Evolutionary conservation across 2,329 filamentous ascomycete genomes (phyloP).

Genomic region (Fusarium sp.): DNA sequence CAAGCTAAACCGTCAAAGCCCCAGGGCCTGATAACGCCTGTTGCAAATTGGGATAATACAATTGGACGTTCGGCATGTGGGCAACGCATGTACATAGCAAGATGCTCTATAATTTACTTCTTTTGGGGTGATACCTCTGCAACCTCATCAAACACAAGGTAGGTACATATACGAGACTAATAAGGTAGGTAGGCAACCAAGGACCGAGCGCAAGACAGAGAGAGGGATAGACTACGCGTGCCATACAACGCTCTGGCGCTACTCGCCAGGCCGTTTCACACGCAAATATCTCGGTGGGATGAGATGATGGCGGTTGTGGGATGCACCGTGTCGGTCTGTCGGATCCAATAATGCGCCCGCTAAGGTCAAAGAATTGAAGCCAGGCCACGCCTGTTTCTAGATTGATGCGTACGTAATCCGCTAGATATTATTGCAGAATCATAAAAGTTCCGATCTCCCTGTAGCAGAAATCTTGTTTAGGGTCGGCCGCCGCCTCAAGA

Average conservation of each 20-base stretch:
- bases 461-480: conserved; percentile 15
- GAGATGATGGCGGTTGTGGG: not conserved
- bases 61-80: conserved; percentile 8
- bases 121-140: not conserved
- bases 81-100: no score
- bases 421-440: no score
- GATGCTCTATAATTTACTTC: not conserved
- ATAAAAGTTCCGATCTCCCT: conserved; percentile 14
- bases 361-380: not conserved
- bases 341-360: conserved; percentile 19
- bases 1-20: conserved; percentile 5
- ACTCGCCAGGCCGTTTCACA: conserved; percentile 3
- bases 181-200: no score
- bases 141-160: conserved; percentile 14
- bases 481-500: conserved; percentile 34
- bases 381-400: conserved; percentile 6
- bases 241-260: not conserved
- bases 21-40: conserved; percentile 1
- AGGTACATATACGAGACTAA: conserved; percentile 26
- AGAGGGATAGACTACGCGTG: no score
- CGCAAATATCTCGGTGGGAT: conserved; percentile 19
- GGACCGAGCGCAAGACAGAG: no score
- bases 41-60: conserved; percentile 24
- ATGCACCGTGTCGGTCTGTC: conserved; percentile 21
- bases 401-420: not conserved